phyloP scores from a whole-genome alignment of 768 basidiomycete species.

The Leccinum rimulosum region DNA sequence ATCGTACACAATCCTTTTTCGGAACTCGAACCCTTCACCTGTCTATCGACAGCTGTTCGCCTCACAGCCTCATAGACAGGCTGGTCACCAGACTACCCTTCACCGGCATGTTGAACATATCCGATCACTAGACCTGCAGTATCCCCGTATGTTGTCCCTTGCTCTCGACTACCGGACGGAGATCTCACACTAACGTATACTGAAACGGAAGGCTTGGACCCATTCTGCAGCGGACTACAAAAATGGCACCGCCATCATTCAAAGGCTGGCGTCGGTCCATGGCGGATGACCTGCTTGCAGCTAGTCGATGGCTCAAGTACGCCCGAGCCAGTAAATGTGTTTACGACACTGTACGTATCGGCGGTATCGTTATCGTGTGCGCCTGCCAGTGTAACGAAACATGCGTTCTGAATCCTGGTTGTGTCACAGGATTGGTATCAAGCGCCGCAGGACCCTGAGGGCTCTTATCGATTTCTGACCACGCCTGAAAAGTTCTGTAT shows the following conservation, averaged over 20 bases:
- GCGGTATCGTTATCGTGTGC: background rate
- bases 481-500: constrained; percentile 53
- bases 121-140: too few species aligned
- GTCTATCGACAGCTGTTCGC: too few species aligned
- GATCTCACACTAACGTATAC: too few species aligned
- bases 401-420: background rate
- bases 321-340: constrained; percentile 43
- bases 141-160: too few species aligned
- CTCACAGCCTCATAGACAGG: too few species aligned
- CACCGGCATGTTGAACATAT: too few species aligned
- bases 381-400: background rate
- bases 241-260: constrained; percentile 47
- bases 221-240: constrained; percentile 46
- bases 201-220: constrained; percentile 50
- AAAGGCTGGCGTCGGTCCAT: constrained; percentile 54
- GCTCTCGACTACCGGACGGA: too few species aligned
- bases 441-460: constrained; percentile 36
- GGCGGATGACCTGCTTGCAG: constrained; percentile 49
- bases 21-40: too few species aligned
- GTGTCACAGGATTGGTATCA: constrained; percentile 45
- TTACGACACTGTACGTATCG: constrained; percentile 46
- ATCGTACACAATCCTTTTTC: too few species aligned
- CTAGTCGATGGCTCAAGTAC: constrained; percentile 50
- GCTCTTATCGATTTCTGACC: constrained; percentile 45
- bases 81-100: too few species aligned